phyloP scores from a whole-genome alignment of 1,284 basidiomycete species.

The Melampsora americana region DNA sequence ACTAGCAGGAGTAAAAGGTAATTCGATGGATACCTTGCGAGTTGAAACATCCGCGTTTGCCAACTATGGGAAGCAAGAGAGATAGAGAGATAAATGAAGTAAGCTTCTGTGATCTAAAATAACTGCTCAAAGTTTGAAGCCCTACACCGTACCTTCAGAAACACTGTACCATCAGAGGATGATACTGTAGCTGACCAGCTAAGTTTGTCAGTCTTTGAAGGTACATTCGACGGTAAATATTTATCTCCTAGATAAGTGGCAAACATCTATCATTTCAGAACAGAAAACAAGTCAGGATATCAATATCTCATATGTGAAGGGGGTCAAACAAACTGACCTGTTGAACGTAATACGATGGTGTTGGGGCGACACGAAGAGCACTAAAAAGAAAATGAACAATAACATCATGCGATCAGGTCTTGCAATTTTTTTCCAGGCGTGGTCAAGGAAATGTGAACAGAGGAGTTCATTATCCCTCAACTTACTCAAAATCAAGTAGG shows the following conservation, averaged over 20 bases:
- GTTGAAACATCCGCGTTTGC: too few species aligned
- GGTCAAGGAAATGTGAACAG: not conserved
- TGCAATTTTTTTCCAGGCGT: not conserved
- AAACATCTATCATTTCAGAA: not conserved
- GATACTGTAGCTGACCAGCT: not conserved
- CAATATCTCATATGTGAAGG: not conserved
- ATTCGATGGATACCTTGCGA: too few species aligned
- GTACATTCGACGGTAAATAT: not conserved
- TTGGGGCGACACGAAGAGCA: not conserved
- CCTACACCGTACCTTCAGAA: not conserved
- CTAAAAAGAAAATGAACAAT: not conserved
- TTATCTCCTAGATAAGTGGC: not conserved
- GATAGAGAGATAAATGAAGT: too few species aligned
- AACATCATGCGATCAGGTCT: not conserved
- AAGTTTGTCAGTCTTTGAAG: not conserved
- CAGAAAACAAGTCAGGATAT: not conserved
- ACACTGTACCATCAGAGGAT: not conserved
- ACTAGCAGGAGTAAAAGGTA: too few species aligned
- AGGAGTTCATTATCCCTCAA: not conserved
- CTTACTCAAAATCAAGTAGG: not conserved
- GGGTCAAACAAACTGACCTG: not conserved
- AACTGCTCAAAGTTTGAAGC: too few species aligned
- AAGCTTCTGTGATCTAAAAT: too few species aligned
- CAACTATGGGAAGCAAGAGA: too few species aligned
- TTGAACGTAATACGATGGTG: not conserved